These are phyloP conservation scores for Verruconis gallopava DNA, from an alignment of 2,329 filamentous ascomycete genomes.

Conservation along the genomic window DNA sequence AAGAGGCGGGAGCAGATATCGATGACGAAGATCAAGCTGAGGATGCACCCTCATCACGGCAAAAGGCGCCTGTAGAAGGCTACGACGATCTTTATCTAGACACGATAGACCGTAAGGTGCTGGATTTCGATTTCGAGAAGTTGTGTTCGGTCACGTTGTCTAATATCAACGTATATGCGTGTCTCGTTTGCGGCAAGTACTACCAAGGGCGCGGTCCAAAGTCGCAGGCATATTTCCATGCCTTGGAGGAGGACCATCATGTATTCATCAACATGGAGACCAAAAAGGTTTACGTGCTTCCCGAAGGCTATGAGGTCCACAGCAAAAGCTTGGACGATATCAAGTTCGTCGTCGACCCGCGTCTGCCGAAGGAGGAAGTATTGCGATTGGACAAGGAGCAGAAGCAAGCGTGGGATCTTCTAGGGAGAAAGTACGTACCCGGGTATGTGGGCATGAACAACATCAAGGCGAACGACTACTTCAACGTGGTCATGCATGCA, in stretches of 20 bases:
- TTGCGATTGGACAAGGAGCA: constrained; percentile 58
- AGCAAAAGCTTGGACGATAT: constrained; percentile 94
- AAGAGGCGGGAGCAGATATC: constrained; percentile 22
- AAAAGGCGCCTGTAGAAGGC: constrained; percentile 68
- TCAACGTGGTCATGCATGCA: constrained; percentile 88
- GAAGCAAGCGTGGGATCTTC: constrained; percentile 59
- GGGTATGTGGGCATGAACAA: constrained; percentile 99
- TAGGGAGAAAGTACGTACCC: constrained; percentile 74
- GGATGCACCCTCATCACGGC: constrained; percentile 44
- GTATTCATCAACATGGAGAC: constrained; percentile 97
- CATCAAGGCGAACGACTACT: constrained; percentile 98
- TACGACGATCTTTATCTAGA: constrained; percentile 96
- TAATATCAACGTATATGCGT: constrained; percentile 98
- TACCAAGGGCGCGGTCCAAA: constrained; percentile 88
- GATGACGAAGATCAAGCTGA: constrained; percentile 25
- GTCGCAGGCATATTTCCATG: constrained; percentile 95
- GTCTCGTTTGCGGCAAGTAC: constrained; percentile 94
- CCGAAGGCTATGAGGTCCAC: constrained; percentile 92
- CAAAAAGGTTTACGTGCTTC: constrained; percentile 80
- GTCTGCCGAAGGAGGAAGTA: constrained; percentile 70
- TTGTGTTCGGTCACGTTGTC: constrained; percentile 90
- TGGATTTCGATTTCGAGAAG: constrained; percentile 99
- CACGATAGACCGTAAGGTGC: constrained; percentile 81
- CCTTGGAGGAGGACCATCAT: constrained; percentile 88
- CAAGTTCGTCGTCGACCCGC: constrained; percentile 91